Evolutionary conservation across 2,329 filamentous ascomycete genomes (phyloP).

Genomic region (Thielaviopsis ethacetica): DNA sequence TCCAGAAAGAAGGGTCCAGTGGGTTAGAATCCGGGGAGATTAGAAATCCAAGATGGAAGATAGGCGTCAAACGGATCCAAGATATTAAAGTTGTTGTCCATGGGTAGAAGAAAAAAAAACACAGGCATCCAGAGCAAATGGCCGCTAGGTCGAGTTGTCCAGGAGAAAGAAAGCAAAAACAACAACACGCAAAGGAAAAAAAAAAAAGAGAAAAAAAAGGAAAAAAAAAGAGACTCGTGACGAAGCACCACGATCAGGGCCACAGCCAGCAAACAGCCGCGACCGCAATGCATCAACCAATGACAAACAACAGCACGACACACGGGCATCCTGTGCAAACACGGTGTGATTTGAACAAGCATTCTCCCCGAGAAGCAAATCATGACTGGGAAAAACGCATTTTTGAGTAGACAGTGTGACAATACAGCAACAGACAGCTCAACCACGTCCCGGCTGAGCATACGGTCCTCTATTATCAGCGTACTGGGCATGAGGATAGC

Average conservation of each 20-base stretch:
- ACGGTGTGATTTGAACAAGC: not conserved
- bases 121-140: not conserved
- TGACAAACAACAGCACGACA: not conserved
- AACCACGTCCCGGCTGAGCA: not conserved
- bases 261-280: not conserved
- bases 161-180: not conserved
- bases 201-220: not conserved
- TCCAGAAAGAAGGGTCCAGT: not conserved
- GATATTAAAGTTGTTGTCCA: not conserved
- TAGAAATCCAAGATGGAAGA: not conserved
- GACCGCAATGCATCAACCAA: not conserved
- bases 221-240: not conserved
- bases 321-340: not conserved
- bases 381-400: not conserved
- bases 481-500: slow-evolving; percentile 8
- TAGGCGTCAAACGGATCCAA: not conserved
- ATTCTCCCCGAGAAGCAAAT: not conserved
- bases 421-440: not conserved
- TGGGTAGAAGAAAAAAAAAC: not conserved
- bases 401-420: not conserved
- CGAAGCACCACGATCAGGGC: not conserved
- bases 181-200: not conserved
- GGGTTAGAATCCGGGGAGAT: not conserved
- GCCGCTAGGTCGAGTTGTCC: not conserved
- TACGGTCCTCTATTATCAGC: slow-evolving; percentile 7